Evolutionary conservation across 75 land plant species (phyloP).

Genomic region (Azolla pinnata): DNA sequence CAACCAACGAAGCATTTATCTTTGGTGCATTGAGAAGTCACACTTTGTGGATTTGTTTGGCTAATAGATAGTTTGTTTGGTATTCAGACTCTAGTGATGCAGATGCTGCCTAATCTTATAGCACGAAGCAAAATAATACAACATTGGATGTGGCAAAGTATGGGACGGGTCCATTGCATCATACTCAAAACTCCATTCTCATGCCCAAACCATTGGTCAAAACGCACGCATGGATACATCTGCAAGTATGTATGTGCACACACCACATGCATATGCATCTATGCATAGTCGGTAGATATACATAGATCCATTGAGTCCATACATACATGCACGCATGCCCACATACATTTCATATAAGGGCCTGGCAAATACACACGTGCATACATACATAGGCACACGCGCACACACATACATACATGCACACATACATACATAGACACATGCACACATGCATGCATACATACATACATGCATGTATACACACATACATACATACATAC

Average conservation of each 20-base stretch:
- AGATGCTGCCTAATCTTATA: background rate
- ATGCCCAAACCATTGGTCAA: background rate
- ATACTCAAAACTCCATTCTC: too few species aligned
- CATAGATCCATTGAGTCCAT: background rate
- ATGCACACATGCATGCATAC: background rate
- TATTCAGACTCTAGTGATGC: too few species aligned
- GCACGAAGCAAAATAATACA: background rate
- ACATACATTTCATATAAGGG: background rate
- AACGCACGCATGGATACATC: background rate
- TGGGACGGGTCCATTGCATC: too few species aligned
- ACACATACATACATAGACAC: background rate
- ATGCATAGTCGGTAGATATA: too few species aligned
- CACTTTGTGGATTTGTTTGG: too few species aligned
- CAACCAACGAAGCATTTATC: too few species aligned
- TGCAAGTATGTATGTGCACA: background rate
- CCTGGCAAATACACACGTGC: background rate
- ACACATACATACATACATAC: slow-evolving; percentile 1
- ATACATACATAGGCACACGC: slow-evolving; percentile 3
- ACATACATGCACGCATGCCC: too few species aligned
- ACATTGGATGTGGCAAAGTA: background rate
- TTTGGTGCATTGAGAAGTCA: too few species aligned
- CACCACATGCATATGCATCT: too few species aligned
- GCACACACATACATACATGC: background rate
- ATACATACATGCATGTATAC: background rate
- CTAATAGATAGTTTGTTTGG: too few species aligned